Conservation (phyloP, 495 filamentous ascomycete species). For the Xylaria flabelliformis region DNA sequence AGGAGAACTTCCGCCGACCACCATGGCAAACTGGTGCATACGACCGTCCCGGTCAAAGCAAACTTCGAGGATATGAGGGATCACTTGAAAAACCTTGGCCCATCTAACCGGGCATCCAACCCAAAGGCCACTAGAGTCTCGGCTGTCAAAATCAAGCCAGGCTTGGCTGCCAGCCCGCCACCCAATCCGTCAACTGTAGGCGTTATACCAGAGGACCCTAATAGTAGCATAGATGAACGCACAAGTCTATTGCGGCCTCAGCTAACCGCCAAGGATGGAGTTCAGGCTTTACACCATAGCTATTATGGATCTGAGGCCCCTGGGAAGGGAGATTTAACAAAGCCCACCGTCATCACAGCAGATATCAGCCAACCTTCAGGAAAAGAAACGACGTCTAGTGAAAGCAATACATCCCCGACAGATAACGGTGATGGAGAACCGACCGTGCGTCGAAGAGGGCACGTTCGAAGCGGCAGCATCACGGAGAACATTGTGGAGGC, state of each 20-base stretch:
- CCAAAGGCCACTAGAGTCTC: constrained; percentile 85
- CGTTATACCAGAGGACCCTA: constrained; percentile 28
- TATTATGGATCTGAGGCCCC: constrained; percentile 63
- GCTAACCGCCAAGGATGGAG: constrained; percentile 66
- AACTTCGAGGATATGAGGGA: constrained; percentile 73
- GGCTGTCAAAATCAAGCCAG: constrained; percentile 89
- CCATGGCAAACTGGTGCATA: constrained; percentile 48
- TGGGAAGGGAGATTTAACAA: constrained; percentile 42
- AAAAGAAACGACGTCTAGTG: constrained; percentile 27
- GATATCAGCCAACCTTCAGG: constrained; percentile 29
- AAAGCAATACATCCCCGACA: constrained; percentile 31
- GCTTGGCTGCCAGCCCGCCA: constrained; percentile 31
- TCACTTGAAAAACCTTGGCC: constrained; percentile 89
- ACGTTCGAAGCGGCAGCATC: constrained; percentile 83
- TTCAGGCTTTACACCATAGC: constrained; percentile 67
- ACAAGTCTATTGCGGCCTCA: constrained; percentile 49
- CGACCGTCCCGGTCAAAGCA: constrained; percentile 52
- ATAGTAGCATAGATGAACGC: constrained; percentile 46
- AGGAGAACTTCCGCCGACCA: constrained; percentile 59
- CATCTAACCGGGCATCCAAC: constrained; percentile 85
- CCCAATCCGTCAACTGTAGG: constrained; percentile 25
- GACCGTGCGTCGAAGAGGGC: constrained; percentile 51
- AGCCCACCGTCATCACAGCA: constrained; percentile 35
- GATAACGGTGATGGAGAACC: constrained; percentile 30
- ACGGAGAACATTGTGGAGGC: constrained; percentile 85